Evolutionary conservation across 139 green algal species (phyloP), one percentile per base, ranked within the genome.

Genomic region (Picochlorum sp.): DNA sequence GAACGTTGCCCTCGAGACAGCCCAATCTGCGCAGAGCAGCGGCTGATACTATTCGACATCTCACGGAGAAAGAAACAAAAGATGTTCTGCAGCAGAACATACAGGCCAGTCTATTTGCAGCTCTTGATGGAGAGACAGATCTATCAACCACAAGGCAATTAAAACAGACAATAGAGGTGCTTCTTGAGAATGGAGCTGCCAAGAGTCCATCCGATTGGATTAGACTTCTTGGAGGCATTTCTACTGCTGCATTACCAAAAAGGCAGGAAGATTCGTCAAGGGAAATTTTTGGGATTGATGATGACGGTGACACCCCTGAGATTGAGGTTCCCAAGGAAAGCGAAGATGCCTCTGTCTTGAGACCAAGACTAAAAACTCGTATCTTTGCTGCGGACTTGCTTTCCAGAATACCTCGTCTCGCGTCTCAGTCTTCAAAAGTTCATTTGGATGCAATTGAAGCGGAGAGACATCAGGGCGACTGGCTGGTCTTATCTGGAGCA

Each of bases 31-130:
- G 91, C 6, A 70, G 72, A 32, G 90, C 90, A 10, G 87, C 91
- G 3, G 85, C 90, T 2, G 77, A 76, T 57, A 97, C 90, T 18
- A 71, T 97, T 64, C 81, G 85, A 23, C 90, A 97, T 63, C 72
- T 97, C 61, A 84, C 83, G 9, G 89, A 95, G 63, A 73, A 79
- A 1, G 85, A 96, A 32, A 62, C 84, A 4, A 38, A 26, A 1
- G 67, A 67, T 8, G 50, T 92, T 26, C 56, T 76, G 49, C 49
- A 67, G 6, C 58, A 79, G 56, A 60, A 61, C 1, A 68, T 96
- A 2, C 89, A 95, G 62, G 57, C 72, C 4, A 15, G 71, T n/a
- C 72, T 96, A 45, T 85, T 97, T n/a, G 74, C 72, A 2, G 86
- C 90, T 3, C 73, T 96, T 18, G 90, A 97, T 61, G 62, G 47